Base-by-base conservation (phyloP, 805 yeast genomes). In the Ogataea zsoltii region DNA sequence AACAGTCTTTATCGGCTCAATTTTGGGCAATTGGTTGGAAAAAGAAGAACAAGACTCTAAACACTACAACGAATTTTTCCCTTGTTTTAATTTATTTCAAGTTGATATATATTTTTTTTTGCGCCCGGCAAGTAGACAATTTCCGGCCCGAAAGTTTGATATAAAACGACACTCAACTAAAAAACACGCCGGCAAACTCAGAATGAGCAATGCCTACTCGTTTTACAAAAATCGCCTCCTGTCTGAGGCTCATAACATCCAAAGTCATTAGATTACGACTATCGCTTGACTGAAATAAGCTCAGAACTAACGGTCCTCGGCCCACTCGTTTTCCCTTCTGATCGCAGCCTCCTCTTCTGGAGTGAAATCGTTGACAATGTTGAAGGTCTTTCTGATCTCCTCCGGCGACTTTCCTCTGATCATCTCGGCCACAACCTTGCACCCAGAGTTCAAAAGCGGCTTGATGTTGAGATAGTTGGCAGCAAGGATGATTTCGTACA, bases 311-410 rank as follows among this genome's bases (percentile, higher is more conserved):
- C 92, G 85, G 61, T 85, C 92, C 61, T 85, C 94, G 18, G 95
- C 95, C 95, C 95, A 87, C 66, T 87, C 95, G 60, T 87, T 87
- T 65, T 87, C 95, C 66, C 90, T 80, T 63, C 86, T 82, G 46
- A 87, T 86, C 11, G 92, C 92, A 42, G 89, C 90, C 68, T 87
- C 94, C 65, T 87, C 94, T 63, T 87, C 95, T 4, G 92, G 89
- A 23, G 87, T 82, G 66, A 87, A 87, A 60, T 87, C 95, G 60
- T 85, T 86, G 42, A 82, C 88, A 53, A 85, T 85, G 63, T 85
- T 85, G 68, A 85, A 85, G 2, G 88, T 83, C 65, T 84, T 81
- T 67, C 92, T 76, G 55, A 85, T 83, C 61, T 85, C 91, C 62
- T 83, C 91, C 7, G 91, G 90, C 0, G 87, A 75, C 63, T 85